A percentile compares a stretch with the other conserved stretches of the same genome.
These are phyloP conservation scores for Sicyos edulis DNA, from an alignment of 306 rosid species.

Conservation along the genomic window DNA sequence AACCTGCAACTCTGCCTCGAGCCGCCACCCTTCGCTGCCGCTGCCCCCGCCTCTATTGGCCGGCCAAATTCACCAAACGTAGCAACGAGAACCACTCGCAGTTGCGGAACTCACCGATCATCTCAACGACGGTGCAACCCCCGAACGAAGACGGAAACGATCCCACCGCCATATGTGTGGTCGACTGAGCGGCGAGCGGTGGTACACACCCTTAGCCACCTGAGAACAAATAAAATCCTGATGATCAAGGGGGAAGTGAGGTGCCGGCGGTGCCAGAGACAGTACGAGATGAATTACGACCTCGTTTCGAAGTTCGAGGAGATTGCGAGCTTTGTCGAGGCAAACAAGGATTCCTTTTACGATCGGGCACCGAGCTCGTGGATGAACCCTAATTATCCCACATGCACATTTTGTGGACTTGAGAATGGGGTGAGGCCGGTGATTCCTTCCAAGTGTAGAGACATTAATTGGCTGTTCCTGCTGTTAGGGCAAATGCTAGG, in stretches of 20 bases:
- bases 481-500: slow-evolving; percentile 47
- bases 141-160: not conserved
- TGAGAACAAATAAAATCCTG: no score
- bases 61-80: not conserved
- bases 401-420: slow-evolving; percentile 30
- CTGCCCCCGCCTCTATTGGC: not conserved
- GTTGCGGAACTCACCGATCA: not conserved
- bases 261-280: no score
- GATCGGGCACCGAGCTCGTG: slow-evolving; percentile 11
- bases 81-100: not conserved
- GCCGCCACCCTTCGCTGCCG: not conserved
- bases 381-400: slow-evolving; percentile 29
- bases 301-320: no score
- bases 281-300: no score
- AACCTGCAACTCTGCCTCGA: not conserved
- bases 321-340: no score
- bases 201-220: no score
- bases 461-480: slow-evolving; percentile 60
- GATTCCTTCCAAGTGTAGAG: slow-evolving; percentile 13
- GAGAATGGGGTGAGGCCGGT: slow-evolving; percentile 39
- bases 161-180: no score
- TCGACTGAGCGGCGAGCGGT: no score
- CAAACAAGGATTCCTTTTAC: no score
- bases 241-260: no score
- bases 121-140: not conserved